A percentile compares a stretch with the other conserved stretches of the same genome.
These are phyloP conservation scores for Uromyces viciae-fabae DNA, from an alignment of 1,284 basidiomycete genomes.

Conservation along the genomic window DNA sequence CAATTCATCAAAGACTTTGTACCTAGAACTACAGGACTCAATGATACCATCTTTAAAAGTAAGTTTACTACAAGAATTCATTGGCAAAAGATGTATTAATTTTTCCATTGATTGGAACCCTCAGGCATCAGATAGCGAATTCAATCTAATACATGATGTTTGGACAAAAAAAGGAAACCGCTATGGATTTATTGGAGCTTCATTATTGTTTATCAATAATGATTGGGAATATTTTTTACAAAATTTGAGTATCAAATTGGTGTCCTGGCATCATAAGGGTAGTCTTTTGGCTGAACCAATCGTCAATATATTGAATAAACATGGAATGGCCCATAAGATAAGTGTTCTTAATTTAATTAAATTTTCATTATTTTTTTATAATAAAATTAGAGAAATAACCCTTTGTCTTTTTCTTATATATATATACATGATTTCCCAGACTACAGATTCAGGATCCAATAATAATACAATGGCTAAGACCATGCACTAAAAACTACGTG, in stretches of 20 bases:
- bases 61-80: neutral
- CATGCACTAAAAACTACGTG: neutral
- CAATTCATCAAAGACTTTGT: neutral
- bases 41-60: neutral
- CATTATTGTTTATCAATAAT: neutral
- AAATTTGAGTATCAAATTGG: neutral
- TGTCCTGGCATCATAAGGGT: slow-evolving; percentile 1
- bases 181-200: slow-evolving; percentile 1
- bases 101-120: neutral
- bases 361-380: neutral
- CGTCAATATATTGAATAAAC: neutral
- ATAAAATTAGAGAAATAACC: neutral
- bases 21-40: neutral
- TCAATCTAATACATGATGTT: too few species aligned
- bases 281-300: neutral
- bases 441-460: slow-evolving; percentile 3
- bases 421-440: neutral
- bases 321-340: neutral
- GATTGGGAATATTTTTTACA: neutral
- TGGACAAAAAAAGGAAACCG: neutral
- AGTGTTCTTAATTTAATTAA: too few species aligned
- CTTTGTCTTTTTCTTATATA: neutral
- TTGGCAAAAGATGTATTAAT: neutral
- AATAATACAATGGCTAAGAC: slow-evolving; percentile 5
- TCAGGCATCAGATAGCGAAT: neutral